Percentiles rank a stretch among this genome's conserved stretches.
These are phyloP conservation scores for Exophiala bonariae DNA, from an alignment of 2,329 filamentous ascomycete genomes.

Conservation along the genomic window DNA sequence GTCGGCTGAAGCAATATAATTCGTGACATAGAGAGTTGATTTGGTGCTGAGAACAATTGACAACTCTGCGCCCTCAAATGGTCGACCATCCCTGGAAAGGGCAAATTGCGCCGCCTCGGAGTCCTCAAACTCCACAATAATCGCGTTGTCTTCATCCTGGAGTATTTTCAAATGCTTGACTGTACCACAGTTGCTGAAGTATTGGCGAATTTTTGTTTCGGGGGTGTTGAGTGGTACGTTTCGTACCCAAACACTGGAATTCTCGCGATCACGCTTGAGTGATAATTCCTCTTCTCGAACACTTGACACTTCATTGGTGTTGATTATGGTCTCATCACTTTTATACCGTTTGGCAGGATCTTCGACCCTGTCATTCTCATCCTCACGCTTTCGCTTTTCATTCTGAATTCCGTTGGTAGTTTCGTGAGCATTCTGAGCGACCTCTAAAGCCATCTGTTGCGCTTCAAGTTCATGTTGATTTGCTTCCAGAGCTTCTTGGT, in stretches of 20 bases:
- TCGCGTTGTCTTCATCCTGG: conserved; percentile 63
- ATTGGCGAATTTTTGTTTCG: conserved; percentile 76
- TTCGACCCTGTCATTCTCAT: conserved; percentile 53
- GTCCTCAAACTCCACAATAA: conserved; percentile 81
- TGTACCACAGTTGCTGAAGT: conserved; percentile 86
- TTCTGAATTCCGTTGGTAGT: conserved; percentile 30
- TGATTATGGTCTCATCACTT: conserved; percentile 38
- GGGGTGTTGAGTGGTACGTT: conserved; percentile 71
- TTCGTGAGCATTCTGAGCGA: conserved; percentile 25
- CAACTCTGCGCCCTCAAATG: conserved; percentile 71
- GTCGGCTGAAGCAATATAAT: conserved; percentile 67
- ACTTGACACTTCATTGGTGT: conserved; percentile 37
- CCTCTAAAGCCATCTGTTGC: conserved; percentile 31
- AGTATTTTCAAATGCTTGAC: conserved; percentile 75
- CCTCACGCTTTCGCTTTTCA: conserved; percentile 75
- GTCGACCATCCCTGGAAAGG: conserved; percentile 77
- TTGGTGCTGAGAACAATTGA: conserved; percentile 72
- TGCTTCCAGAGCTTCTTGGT: conserved; percentile 64
- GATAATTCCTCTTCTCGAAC: conserved; percentile 34
- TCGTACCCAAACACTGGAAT: conserved; percentile 79
- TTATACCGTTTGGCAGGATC: conserved; percentile 66
- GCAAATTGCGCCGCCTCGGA: conserved; percentile 80
- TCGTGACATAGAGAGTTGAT: conserved; percentile 84
- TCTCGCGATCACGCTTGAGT: conserved; percentile 81
- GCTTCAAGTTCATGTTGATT: conserved; percentile 39